Conservation (phyloP, 331 rosid species). For the Pyrus hybrid region DNA sequence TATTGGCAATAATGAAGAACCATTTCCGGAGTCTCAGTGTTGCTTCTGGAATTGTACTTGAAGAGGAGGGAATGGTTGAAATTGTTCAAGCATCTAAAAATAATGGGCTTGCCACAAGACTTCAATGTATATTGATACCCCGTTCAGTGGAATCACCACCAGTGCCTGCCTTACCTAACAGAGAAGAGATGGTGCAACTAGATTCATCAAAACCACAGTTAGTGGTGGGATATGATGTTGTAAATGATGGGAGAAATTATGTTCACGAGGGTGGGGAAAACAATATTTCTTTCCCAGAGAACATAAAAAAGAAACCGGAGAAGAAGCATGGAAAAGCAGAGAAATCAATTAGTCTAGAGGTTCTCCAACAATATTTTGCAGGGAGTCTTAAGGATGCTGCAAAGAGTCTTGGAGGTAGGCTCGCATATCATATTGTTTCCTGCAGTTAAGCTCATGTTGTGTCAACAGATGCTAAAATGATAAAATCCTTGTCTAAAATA, state of each 20-base stretch:
- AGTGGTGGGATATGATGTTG: constrained; percentile 23
- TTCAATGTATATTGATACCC: constrained; percentile 41
- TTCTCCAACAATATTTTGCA: constrained; percentile 79
- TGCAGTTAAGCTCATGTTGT: not conserved
- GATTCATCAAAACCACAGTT: constrained; percentile 41
- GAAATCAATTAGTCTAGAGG: constrained; percentile 84
- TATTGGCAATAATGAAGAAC: constrained; percentile 66
- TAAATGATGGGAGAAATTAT: constrained; percentile 22
- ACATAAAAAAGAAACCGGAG: constrained; percentile 44
- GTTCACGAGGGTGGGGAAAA: constrained; percentile 26
- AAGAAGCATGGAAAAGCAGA: constrained; percentile 90
- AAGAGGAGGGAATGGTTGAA: constrained; percentile 48
- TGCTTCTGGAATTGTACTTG: constrained; percentile 69
- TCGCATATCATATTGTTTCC: not conserved
- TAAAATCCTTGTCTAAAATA: not conserved
- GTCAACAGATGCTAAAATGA: constrained; percentile 5
- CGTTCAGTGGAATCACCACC: constrained; percentile 27
- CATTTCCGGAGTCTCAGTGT: constrained; percentile 73
- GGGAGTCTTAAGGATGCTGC: constrained; percentile 99
- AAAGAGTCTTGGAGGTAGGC: constrained; percentile 88
- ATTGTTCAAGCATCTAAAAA: constrained; percentile 41
- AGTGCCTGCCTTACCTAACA: constrained; percentile 24
- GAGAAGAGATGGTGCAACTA: constrained; percentile 32
- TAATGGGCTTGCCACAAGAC: constrained; percentile 42
- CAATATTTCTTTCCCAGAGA: constrained; percentile 28